phyloP scores from a whole-genome alignment of 306 rosid species.

The Fragaria iinumae region DNA sequence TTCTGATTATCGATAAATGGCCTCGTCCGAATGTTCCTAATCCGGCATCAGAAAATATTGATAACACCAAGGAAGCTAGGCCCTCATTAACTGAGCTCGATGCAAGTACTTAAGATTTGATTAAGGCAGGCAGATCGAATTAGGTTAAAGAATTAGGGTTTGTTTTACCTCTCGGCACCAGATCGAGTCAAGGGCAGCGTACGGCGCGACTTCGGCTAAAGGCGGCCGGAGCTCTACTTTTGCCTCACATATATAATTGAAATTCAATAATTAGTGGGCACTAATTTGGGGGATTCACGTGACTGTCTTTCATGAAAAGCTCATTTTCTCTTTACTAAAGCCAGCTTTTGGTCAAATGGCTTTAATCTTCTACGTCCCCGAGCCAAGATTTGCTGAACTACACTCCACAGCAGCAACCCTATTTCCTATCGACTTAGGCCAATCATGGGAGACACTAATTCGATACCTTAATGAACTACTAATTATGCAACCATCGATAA shows the following conservation, averaged over 20 bases:
- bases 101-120: background rate
- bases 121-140: background rate
- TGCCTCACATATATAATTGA: background rate
- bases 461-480: too few relatives aligned
- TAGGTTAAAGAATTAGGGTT: background rate
- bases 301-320: constrained; percentile 25
- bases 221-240: constrained; percentile 38
- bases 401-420: too few relatives aligned
- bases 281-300: constrained; percentile 49
- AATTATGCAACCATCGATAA: too few relatives aligned
- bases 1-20: background rate
- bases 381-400: too few relatives aligned
- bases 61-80: background rate
- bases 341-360: constrained; percentile 3
- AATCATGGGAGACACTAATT: too few relatives aligned
- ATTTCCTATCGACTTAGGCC: too few relatives aligned
- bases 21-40: background rate
- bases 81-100: background rate
- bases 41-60: background rate
- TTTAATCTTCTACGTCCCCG: background rate
- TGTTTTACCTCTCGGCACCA: too few relatives aligned
- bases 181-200: constrained; percentile 32
- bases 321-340: constrained; percentile 3
- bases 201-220: constrained; percentile 34
- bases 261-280: constrained; percentile 47